Conservation (phyloP, 805 yeast species). For the Yamadazyma olivae region DNA sequence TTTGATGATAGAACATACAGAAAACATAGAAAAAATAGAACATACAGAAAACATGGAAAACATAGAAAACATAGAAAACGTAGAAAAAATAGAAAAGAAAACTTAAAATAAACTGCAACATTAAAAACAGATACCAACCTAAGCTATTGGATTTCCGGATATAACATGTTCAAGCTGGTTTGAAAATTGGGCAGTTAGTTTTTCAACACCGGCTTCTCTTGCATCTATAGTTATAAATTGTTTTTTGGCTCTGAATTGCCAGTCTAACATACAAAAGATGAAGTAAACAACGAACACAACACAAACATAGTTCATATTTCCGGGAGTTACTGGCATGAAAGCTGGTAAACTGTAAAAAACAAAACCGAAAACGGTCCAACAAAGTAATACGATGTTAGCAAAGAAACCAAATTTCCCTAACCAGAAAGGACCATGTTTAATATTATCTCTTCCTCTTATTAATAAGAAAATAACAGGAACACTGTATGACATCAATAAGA, state of each 20-base stretch:
- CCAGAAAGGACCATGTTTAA: conserved; percentile 68
- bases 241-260: conserved; percentile 43
- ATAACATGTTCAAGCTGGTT: background rate
- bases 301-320: conserved; percentile 65
- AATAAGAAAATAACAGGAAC: conserved; percentile 52
- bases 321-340: conserved; percentile 55
- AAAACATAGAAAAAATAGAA: too few species aligned
- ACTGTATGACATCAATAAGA: conserved; percentile 54
- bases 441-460: conserved; percentile 47
- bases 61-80: too few species aligned
- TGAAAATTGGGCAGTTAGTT: conserved; percentile 22
- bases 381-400: conserved; percentile 47
- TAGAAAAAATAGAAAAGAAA: too few species aligned
- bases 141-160: background rate
- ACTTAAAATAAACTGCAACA: too few species aligned
- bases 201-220: conserved; percentile 18
- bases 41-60: too few species aligned
- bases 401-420: conserved; percentile 51
- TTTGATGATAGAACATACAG: too few species aligned
- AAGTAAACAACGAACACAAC: conserved; percentile 48
- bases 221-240: conserved; percentile 19
- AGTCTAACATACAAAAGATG: conserved; percentile 35
- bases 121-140: too few species aligned
- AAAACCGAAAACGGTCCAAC: conserved; percentile 58
- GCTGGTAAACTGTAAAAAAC: conserved; percentile 67